Base-by-base conservation (phyloP, 805 yeast genomes). In the Candida argentea region DNA sequence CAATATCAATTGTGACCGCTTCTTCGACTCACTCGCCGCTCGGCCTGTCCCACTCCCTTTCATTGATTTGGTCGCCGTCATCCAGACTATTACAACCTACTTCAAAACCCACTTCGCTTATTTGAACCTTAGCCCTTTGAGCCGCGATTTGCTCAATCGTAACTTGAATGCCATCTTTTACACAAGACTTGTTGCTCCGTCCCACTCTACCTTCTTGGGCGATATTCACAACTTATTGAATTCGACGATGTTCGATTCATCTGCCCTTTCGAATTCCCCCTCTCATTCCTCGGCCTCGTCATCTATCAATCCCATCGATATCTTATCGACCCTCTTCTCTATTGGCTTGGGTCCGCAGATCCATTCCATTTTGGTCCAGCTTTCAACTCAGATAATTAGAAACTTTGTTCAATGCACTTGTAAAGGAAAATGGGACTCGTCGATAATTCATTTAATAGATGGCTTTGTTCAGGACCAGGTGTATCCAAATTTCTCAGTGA, bases 381-480 rank as follows among this genome's bases (percentile, higher is more conserved):
- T 67, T 6, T 52, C 70, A 1, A 55, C 57, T 6, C 36, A 37
- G 3, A 50, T 51, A 20, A 61, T 71, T n/a, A 46, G 43, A 15
- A 25, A 33, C 4, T 49, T 51, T 32, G 50, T 67, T 5, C 27
- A 33, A 2, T 24, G 20, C 4, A 40, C 43, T 9, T 64, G 66
- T 34, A 31, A 55, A 2, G 37, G 36, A 2, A 45, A 46, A 1
- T 70, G 73, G 73, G 39, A 53, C 25, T 35, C 24, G n/a, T 62
- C 65, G 0, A 40, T 56, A 1, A 40, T 67, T 10, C 38, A 39
- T 0, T 29, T 33, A 2, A 47, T 70, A 4, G 43, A 56, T 27
- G 31, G 39, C 8, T 69, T 65, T 62, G 52, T 67, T 9, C 43
- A 55, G 11, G 28, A 35, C 4, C 58, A 58, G 12, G 35, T 70